Percentiles rank a stretch among this genome's conserved stretches.
Conservation (phyloP, 2,329 filamentous ascomycete species). For the Fusarium miscanthi region DNA sequence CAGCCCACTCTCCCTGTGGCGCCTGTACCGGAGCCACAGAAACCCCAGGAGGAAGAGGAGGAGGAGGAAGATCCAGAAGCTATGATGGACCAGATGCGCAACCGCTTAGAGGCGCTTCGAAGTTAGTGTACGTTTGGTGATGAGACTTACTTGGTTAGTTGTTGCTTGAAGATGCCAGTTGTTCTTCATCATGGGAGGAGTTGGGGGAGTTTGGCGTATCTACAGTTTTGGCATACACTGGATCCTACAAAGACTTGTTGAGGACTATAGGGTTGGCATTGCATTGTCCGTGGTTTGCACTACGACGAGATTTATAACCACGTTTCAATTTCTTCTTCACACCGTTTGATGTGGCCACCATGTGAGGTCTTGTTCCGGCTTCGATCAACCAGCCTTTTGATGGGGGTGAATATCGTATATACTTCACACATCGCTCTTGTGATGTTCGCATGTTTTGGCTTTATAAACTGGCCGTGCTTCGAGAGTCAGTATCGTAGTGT, state of each 20-base stretch:
- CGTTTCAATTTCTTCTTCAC: background rate
- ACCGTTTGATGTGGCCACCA: background rate
- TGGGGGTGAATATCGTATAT: no score
- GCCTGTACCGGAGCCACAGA: conserved; percentile 66
- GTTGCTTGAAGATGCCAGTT: conserved; percentile 15
- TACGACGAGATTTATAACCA: background rate
- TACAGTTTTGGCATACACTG: conserved; percentile 32
- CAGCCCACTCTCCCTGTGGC: conserved; percentile 67
- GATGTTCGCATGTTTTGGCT: background rate
- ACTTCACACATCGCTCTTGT: background rate
- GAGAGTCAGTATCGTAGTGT: background rate
- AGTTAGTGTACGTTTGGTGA: conserved; percentile 63
- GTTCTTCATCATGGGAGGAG: conserved; percentile 33
- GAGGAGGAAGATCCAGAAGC: conserved; percentile 86
- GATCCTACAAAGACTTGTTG: conserved; percentile 16
- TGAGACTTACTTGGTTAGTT: background rate
- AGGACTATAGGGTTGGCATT: background rate
- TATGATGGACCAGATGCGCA: conserved; percentile 94
- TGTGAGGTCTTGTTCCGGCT: background rate
- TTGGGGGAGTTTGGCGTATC: conserved; percentile 37
- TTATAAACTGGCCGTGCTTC: background rate
- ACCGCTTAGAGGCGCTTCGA: conserved; percentile 88
- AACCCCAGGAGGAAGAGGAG: conserved; percentile 63
- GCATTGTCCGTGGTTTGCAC: background rate
- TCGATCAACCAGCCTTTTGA: background rate